phyloP scores from a whole-genome alignment of 106 monocot species.

The Posidonia australis region DNA sequence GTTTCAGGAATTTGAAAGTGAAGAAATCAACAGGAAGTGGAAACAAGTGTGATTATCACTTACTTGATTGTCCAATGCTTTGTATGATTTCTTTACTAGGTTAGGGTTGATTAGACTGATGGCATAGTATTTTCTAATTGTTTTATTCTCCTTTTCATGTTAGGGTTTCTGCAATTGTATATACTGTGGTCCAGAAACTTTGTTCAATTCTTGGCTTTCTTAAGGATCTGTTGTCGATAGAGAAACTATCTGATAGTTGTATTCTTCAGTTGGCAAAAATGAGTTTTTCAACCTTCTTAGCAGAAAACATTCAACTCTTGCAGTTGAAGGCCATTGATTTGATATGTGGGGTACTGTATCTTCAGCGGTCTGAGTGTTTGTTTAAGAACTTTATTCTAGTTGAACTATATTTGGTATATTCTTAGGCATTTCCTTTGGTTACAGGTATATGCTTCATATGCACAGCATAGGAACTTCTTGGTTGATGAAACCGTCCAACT shows the following conservation, averaged over 20 bases:
- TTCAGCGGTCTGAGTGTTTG: neutral
- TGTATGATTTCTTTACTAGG: constrained; percentile 7
- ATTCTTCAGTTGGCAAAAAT: constrained; percentile 83
- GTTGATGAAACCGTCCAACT: constrained; percentile 91
- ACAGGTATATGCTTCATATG: constrained; percentile 79
- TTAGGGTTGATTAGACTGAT: neutral
- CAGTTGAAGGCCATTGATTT: constrained; percentile 85
- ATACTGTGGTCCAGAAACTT: constrained; percentile 70
- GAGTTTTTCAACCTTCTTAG: constrained; percentile 84
- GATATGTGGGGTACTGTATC: constrained; percentile 56
- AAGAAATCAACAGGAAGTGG: constrained; percentile 57
- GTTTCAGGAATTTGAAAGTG: constrained; percentile 31
- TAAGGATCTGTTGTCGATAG: constrained; percentile 65
- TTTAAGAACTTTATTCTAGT: neutral
- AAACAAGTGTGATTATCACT: constrained; percentile 54
- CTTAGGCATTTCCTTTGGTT: constrained; percentile 2
- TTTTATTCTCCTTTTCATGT: constrained; percentile 12
- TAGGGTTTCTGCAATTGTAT: constrained; percentile 62
- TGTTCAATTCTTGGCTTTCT: constrained; percentile 76
- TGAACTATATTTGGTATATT: neutral
- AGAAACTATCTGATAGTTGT: constrained; percentile 81
- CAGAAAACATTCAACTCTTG: constrained; percentile 85
- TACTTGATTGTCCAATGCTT: constrained; percentile 13
- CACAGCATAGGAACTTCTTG: constrained; percentile 73
- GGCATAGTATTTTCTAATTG: neutral